phyloP scores from a whole-genome alignment of 1,139 yeast genomes.

The Pichia sp. region DNA sequence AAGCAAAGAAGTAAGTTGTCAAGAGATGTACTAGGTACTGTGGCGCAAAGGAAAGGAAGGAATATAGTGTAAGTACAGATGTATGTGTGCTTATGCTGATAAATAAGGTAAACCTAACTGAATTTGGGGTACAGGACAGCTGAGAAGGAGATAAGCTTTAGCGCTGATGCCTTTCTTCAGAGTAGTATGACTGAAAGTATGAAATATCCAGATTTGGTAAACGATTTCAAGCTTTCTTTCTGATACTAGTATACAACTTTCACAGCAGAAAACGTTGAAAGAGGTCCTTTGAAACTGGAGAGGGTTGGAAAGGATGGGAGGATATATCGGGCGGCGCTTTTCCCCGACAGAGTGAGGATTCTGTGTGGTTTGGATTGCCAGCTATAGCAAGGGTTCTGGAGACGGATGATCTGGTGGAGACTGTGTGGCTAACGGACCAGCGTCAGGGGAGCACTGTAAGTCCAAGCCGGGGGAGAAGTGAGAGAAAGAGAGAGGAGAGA shows the following conservation, averaged over 20 bases:
- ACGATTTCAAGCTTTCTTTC: neutral
- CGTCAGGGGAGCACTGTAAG: neutral
- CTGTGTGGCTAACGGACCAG: neutral
- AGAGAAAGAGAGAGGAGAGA: neutral
- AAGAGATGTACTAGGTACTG: too few species aligned
- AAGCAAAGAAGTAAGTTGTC: neutral
- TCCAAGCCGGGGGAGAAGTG: neutral
- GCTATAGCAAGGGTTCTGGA: neutral
- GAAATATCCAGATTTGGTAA: neutral
- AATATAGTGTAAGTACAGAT: too few species aligned
- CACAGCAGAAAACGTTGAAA: neutral
- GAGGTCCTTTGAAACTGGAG: neutral
- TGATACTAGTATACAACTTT: neutral
- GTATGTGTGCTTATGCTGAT: too few species aligned
- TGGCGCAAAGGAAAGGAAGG: too few species aligned
- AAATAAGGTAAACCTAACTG: too few species aligned
- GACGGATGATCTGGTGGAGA: neutral
- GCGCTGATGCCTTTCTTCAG: neutral
- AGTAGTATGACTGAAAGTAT: neutral
- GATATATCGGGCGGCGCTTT: neutral
- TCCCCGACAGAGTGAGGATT: neutral
- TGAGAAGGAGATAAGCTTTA: too few species aligned
- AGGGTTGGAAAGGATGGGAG: neutral
- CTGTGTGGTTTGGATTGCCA: neutral
- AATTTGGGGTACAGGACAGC: too few species aligned